Evolutionary conservation across 2,329 filamentous ascomycete species (phyloP), one percentile per base, ranked within the genome.

Genomic region (Claviceps digitariae): DNA sequence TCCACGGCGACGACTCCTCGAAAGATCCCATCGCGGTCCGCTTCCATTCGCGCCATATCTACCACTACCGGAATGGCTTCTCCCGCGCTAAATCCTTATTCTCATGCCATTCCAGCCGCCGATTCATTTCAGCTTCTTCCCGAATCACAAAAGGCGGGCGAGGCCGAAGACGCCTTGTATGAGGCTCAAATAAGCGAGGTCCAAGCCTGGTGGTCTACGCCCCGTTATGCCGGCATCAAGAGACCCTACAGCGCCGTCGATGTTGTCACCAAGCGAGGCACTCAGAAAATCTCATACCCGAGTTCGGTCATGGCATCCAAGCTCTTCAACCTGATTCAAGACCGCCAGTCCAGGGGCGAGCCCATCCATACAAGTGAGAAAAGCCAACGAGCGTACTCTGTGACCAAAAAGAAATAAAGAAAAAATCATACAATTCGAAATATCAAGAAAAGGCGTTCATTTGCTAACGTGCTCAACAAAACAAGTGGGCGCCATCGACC

Each of bases 291-390:
- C 66, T 81, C 79, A 50, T 97, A 96, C 61, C 87, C 93, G 1
- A 95, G 90, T 71, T 96, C 90, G 15, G 72, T 95, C 57, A 96
- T 95, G 87, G 93, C 91, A 0, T 79, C 88, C 64, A 97, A 98
- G 72, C 78, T 98, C 5, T 98, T 95, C 72, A 85, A 94, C 66
- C 71, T 97, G 60, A 75, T 98, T 53, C 84, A 86, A 58, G 84
- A 94, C 70, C 79, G 87, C 58, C 79, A 82, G 47, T 79, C 84
- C 41, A 81, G 85, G 62, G 89, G 89, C 57, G 79, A 95, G 67
- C 93, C 93, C 21, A 87, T 97, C 56, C 91, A 97, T 69, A 97
- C 93, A 17, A 90, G 87, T 91, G 73, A 65, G 82, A 58, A n/a
- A n/a, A 3, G 5, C 12, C 55, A 40, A 34, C 29, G 49, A 40